Evolutionary conservation across 306 rosid genomes (phyloP), one percentile per base, ranked within the genome.

Genomic region (Urtica urens): DNA sequence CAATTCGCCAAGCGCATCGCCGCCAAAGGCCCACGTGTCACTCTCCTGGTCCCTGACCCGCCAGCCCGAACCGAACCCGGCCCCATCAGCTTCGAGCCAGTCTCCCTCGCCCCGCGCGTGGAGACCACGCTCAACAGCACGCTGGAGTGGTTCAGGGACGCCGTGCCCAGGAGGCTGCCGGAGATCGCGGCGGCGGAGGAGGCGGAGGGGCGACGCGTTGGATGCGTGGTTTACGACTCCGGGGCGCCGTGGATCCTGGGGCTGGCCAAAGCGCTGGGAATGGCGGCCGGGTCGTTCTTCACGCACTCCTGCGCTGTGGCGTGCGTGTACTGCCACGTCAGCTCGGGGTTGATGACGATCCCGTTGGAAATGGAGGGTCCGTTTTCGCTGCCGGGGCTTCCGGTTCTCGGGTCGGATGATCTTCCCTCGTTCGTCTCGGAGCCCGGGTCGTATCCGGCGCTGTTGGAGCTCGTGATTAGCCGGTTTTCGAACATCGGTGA

Each of bases 381-480:
- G 16, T n/a, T n/a, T n/a, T 53, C 55, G 23, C 45, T 80, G 17
- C 51, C 55, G 0, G 81, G 86, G 17, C 41, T 84, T 54, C 83
- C 83, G 6, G 24, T 59, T 58, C 77, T 80, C 27, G 51, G 65
- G 3, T 48, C 66, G 0, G 12, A 25, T 17, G 94, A 84, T 34
- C 19, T 70, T 66, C 94, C 86, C 8, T 64, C 81, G 12, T 70
- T 72, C 37, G 46, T 84, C 14, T n/a, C 9, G 0, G 23, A 65
- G 2, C 45, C 59, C 10, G 69, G 47, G 7, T 60, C 56, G n/a
- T 77, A 75, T 39, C 86, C 78, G 0, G 62, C 76, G 9, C 70
- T 68, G 50, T 57, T 67, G 52, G 29, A 68, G 0, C 3, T 78
- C 65, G 52, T 68, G 27, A 44, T 75, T 39, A 70, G 55, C 57